phyloP scores from a whole-genome alignment of 441 rosid genomes.

The Pelargonium citronellum region DNA sequence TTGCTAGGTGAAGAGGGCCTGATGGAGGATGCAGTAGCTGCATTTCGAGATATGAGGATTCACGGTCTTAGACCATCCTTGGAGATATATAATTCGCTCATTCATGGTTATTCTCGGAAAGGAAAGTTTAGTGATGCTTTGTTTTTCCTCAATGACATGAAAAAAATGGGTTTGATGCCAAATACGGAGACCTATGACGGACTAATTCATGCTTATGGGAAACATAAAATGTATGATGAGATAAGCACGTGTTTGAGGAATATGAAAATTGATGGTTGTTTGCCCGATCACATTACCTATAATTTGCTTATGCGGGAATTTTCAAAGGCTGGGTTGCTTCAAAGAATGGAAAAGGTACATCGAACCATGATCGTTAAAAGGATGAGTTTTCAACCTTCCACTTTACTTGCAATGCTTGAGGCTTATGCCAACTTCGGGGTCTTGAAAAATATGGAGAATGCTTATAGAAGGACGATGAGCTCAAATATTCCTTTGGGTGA shows the following conservation, averaged over 20 bases:
- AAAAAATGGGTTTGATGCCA: slow-evolving; percentile 32
- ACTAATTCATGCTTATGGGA: slow-evolving; percentile 56
- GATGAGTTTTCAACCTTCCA: slow-evolving; percentile 43
- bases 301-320: slow-evolving; percentile 58
- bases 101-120: slow-evolving; percentile 41
- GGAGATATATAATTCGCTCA: slow-evolving; percentile 47
- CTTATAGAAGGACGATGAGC: slow-evolving; percentile 31
- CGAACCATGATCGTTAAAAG: slow-evolving; percentile 37
- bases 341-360: slow-evolving; percentile 52
- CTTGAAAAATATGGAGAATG: slow-evolving; percentile 55
- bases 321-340: slow-evolving; percentile 53
- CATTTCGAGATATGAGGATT: slow-evolving; percentile 43
- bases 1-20: slow-evolving; percentile 40
- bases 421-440: slow-evolving; percentile 55
- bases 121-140: slow-evolving; percentile 52
- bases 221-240: slow-evolving; percentile 54
- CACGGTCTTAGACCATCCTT: slow-evolving; percentile 37
- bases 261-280: slow-evolving; percentile 54
- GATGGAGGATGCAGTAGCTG: slow-evolving; percentile 44
- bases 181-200: slow-evolving; percentile 51
- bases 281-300: slow-evolving; percentile 49
- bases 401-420: slow-evolving; percentile 53
- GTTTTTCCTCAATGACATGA: slow-evolving; percentile 42
- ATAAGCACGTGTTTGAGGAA: slow-evolving; percentile 49
- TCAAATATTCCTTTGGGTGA: slow-evolving; percentile 39